Base-by-base conservation (phyloP, 1,139 yeast genomes). In the Saccharomyces hybrid region DNA sequence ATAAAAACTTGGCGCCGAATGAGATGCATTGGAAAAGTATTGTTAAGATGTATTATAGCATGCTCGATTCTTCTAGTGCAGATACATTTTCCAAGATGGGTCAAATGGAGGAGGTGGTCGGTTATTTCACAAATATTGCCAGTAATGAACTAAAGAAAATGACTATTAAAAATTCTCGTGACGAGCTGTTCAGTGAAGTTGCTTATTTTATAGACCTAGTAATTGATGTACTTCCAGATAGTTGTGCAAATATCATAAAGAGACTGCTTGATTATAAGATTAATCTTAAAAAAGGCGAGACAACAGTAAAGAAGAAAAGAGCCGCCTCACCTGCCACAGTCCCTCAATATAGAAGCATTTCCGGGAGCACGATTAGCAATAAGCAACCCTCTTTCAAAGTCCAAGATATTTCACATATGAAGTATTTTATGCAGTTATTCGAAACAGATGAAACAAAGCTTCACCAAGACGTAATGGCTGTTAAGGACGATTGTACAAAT, bases 91-190 rank as follows among this genome's bases (percentile, higher is more conserved):
- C 23, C 13, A 38, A 38, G 25, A 38, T 38, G 44, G 11, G 44
- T 46, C 76, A 80, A 41, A 80, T 83, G 1, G 91, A 85, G 60
- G 86, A 82, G 55, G 71, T 87, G 52, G 78, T 87, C 7, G 79
- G 84, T 74, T 76, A 79, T 66, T 88, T 86, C 66, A 80, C 85
- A 23, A 77, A 84, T 26, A 77, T 81, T 56, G 83, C 88, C 7
- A 81, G 82, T 55, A 84, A 81, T 60, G 91, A 85, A 66, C 67
- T 86, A 42, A 76, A 75, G 52, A 82, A 83, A 59, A 60, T 80
- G 46, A 79, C 80, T 0, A 64, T 70, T 2, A 75, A 75, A 4
- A 71, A 80, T 48, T 70, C 76, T 38, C 78, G 79, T 56, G 67
- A 72, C 1, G 71, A 75, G 31, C 78, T 84, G 0, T 83, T 81